phyloP scores from a whole-genome alignment of 225 moss, liverwort and hornwort species.

The Polytrichum formosum region DNA sequence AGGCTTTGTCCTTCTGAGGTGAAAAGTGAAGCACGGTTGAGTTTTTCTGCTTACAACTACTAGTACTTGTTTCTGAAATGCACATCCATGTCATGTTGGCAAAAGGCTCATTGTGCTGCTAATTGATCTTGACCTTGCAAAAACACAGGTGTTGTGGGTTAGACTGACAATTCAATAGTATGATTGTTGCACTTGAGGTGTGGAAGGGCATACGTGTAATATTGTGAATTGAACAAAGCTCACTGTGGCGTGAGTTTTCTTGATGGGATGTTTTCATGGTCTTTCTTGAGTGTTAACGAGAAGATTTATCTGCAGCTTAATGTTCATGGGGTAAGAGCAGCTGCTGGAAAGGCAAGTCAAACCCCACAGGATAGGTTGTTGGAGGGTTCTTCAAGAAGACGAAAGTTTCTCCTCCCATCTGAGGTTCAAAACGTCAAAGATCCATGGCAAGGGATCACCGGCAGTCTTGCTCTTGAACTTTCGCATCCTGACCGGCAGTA shows the following conservation, averaged over 20 bases:
- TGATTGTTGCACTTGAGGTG: no score
- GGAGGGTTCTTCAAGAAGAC: slow-evolving; percentile 15
- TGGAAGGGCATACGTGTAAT: no score
- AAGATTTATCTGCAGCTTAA: slow-evolving; percentile 2
- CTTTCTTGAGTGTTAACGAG: background rate
- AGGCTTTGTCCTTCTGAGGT: background rate
- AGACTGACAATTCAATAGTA: no score
- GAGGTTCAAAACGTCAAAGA: slow-evolving; percentile 26
- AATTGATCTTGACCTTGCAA: no score
- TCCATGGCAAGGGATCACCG: slow-evolving; percentile 24
- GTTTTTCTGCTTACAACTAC: no score
- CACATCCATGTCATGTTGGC: no score
- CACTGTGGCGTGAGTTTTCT: no score
- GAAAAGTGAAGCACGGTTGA: no score
- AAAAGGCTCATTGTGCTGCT: no score
- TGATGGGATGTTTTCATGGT: background rate
- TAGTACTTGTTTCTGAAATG: no score
- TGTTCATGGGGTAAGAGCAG: slow-evolving; percentile 1
- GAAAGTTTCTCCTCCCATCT: slow-evolving; percentile 9
- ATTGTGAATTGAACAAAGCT: no score
- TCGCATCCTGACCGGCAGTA: slow-evolving; percentile 6
- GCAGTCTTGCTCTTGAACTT: slow-evolving; percentile 10
- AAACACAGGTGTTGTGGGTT: no score
- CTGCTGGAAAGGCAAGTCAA: background rate
- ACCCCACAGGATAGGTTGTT: background rate